Base-by-base conservation (phyloP, 1,284 basidiomycete genomes). In the Rugosomyces carneus region DNA sequence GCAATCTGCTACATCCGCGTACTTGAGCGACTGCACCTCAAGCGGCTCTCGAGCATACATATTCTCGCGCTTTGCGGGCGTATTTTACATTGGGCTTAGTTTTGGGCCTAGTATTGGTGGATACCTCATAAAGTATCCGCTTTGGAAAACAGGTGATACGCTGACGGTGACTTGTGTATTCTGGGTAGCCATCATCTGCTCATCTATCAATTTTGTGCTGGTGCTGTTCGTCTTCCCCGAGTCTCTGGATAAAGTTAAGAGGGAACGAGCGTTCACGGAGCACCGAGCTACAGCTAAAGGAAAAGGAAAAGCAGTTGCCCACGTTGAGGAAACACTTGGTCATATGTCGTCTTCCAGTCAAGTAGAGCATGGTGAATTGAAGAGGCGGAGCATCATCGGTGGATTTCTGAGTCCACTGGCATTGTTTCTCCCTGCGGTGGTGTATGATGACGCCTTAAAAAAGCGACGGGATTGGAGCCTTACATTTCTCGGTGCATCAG, bases 11-110 rank as follows among this genome's bases (percentile, higher is more conserved):
- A 81, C 82, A 34, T 82, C 88, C 24, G 89, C 93, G 1, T 97
- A 93, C 61, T 71, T 91, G 39, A 86, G 84, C 11, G 90, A 94
- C 59, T 88, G 87, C 59, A 93, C 91, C 1, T 87, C 88, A 2
- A 75, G 84, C 47, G 90, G 89, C 37, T 90, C 88, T 16, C 78
- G 90, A 39, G 81, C 90, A 0, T 77, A 81, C 26, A 79, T 89
- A 31, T 93, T 92, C 67, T 84, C 87, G 18, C 80, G 87, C 16
- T 84, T 93, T 57, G 75, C 76, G 5, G 85, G 86, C 13, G 74
- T 86, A 9, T 71, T 82, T 52, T 81, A 78, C 60, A 59, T 87
- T 44, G 89, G 91, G 13, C 76, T 90, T 53, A 78, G 82, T 1
- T 51, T 84, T 9, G 88, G 89, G 0, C 87, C 91, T 2, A 70